Evolutionary conservation across 768 basidiomycete species (phyloP).

Genomic region (Gautieria morchelliformis): DNA sequence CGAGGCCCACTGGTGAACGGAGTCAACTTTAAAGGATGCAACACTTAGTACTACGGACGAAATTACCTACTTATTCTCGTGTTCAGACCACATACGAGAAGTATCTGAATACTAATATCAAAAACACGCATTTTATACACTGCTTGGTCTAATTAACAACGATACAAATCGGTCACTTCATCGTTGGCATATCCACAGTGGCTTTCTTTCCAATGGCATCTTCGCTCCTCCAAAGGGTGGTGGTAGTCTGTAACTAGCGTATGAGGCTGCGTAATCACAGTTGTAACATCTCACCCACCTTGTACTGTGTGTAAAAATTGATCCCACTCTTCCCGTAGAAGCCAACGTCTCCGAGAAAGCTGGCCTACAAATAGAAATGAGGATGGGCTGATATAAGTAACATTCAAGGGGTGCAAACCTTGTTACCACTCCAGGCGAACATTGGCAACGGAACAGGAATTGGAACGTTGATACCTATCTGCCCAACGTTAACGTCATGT

Average conservation of each 20-base stretch:
- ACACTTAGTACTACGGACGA: too few relatives aligned
- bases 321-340: slow-evolving; percentile 92
- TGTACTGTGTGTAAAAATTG: slow-evolving; percentile 95
- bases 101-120: not conserved
- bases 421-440: slow-evolving; percentile 97
- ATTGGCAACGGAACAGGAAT: slow-evolving; percentile 86
- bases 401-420: slow-evolving; percentile 28
- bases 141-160: not conserved
- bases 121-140: not conserved
- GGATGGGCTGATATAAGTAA: too few relatives aligned
- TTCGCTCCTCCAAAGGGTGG: slow-evolving; percentile 85
- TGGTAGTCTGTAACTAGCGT: slow-evolving; percentile 57
- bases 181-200: slow-evolving; percentile 82
- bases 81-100: too few relatives aligned
- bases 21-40: too few relatives aligned
- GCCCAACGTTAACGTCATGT: slow-evolving; percentile 76
- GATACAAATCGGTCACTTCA: slow-evolving; percentile 10
- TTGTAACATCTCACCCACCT: slow-evolving; percentile 27
- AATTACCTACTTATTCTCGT: too few relatives aligned
- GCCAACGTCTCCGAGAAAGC: slow-evolving; percentile 75
- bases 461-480: slow-evolving; percentile 88
- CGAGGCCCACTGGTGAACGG: not conserved
- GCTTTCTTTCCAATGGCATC: slow-evolving; percentile 72
- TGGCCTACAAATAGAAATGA: slow-evolving; percentile 32
- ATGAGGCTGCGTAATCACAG: not conserved